Percentiles rank a stretch among this genome's conserved stretches.
These are phyloP conservation scores for Aspergillus sp. DNA, from an alignment of 2,329 filamentous ascomycete species.

Conservation along the genomic window DNA sequence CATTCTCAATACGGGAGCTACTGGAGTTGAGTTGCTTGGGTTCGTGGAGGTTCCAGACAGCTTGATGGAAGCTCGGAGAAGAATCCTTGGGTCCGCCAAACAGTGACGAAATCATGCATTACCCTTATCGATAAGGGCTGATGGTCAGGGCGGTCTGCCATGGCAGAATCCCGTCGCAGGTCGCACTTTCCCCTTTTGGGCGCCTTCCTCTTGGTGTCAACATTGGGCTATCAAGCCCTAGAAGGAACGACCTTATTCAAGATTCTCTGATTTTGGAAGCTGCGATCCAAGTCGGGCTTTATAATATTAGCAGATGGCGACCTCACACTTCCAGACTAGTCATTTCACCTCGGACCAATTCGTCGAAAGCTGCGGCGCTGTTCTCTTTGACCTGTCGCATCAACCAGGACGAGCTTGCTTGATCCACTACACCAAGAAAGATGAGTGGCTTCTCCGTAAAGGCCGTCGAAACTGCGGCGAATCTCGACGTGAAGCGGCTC, in stretches of 20 bases:
- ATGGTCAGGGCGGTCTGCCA: no score
- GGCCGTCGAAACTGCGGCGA: slow-evolving; percentile 8
- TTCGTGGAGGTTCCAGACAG: slow-evolving; percentile 17
- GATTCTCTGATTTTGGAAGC: background rate
- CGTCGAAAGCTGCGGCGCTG: slow-evolving; percentile 6
- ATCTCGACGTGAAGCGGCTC: background rate
- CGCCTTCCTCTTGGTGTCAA: background rate
- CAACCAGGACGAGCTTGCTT: background rate
- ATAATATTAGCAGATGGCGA: background rate
- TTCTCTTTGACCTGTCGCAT: slow-evolving; percentile 6
- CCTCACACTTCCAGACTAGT: background rate
- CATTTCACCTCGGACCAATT: background rate
- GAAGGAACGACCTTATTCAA: no score
- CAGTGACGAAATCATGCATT: slow-evolving; percentile 27
- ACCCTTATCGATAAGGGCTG: slow-evolving; percentile 32
- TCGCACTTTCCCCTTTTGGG: background rate
- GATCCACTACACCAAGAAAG: background rate
- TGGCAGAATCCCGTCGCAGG: background rate
- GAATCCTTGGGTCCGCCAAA: slow-evolving; percentile 12
- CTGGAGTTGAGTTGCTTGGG: slow-evolving; percentile 5
- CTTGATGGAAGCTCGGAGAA: slow-evolving; percentile 27
- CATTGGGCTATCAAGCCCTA: background rate
- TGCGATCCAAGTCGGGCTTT: background rate
- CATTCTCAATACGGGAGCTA: background rate
- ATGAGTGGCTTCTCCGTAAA: slow-evolving; percentile 9